Percentiles rank a stretch among this genome's conserved stretches.
Conservation (phyloP, 371 early-diverging fungal genomes). For the Polyrhizophydium stewartii region DNA sequence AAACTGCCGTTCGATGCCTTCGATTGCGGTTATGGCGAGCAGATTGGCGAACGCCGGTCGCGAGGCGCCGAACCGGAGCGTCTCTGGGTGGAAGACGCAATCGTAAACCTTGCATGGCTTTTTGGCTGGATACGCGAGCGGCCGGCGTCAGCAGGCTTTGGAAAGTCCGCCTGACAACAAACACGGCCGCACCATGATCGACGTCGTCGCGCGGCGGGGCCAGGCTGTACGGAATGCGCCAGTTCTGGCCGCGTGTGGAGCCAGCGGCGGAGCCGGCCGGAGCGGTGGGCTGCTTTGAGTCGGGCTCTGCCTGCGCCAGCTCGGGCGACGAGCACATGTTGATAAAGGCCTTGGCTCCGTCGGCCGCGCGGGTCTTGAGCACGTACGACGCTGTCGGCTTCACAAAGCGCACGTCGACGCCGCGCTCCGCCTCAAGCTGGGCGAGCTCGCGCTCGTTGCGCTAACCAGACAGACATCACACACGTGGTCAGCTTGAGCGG, state of each 20-base stretch:
- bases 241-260: slow-evolving; percentile 23
- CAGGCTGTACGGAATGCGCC: slow-evolving; percentile 50
- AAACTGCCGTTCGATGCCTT: slow-evolving; percentile 43
- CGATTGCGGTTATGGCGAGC: slow-evolving; percentile 36
- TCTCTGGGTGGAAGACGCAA: slow-evolving; percentile 44
- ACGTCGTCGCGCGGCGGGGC: slow-evolving; percentile 33
- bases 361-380: slow-evolving; percentile 28
- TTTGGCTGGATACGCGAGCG: slow-evolving; percentile 16
- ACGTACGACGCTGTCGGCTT: slow-evolving; percentile 40
- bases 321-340: slow-evolving; percentile 43
- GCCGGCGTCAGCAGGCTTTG: not conserved
- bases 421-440: slow-evolving; percentile 43
- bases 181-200: not conserved
- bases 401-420: slow-evolving; percentile 42
- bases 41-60: slow-evolving; percentile 25
- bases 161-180: not conserved
- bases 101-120: slow-evolving; percentile 41
- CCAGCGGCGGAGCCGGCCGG: too few species aligned
- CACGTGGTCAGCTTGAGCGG: not conserved
- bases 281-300: too few species aligned
- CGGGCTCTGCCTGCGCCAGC: slow-evolving; percentile 18
- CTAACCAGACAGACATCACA: slow-evolving; percentile 13
- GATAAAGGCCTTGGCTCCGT: slow-evolving; percentile 36
- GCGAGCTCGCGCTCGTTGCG: slow-evolving; percentile 47
- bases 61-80: slow-evolving; percentile 18